Evolutionary conservation across 2,329 filamentous ascomycete species (phyloP).

Genomic region (Moelleriella libera): DNA sequence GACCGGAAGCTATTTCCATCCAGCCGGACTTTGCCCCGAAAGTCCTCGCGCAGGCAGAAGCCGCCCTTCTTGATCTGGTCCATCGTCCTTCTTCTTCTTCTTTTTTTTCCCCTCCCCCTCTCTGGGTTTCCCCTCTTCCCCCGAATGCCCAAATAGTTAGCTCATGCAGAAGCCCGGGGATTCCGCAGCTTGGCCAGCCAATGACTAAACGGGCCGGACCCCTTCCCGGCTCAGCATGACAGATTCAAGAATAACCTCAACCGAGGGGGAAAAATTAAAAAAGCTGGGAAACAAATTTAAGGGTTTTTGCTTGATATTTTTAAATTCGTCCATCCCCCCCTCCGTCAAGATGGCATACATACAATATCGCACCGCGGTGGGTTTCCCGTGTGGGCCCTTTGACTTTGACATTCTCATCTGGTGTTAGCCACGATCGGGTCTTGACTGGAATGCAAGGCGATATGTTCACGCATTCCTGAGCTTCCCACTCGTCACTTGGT

Average conservation of each 20-base stretch:
- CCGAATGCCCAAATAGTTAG: no score
- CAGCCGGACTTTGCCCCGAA: not conserved
- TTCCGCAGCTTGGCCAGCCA: not conserved
- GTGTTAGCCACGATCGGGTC: conserved; percentile 1
- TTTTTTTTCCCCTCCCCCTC: not conserved
- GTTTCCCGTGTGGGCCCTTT: not conserved
- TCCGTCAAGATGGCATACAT: no score
- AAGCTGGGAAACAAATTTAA: no score
- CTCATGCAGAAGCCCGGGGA: no score
- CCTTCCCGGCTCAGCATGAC: not conserved
- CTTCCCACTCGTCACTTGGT: conserved; percentile 3
- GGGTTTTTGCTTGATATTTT: no score
- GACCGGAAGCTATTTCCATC: not conserved
- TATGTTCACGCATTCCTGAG: conserved; percentile 6
- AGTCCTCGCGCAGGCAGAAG: not conserved
- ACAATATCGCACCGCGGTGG: no score
- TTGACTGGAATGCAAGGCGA: conserved; percentile 6
- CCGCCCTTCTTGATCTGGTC: not conserved
- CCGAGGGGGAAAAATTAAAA: no score
- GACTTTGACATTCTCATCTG: conserved; percentile 3
- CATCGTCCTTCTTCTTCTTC: not conserved
- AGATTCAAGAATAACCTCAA: not conserved
- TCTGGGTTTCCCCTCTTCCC: not conserved
- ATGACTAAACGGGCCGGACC: not conserved
- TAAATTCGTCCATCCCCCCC: no score